Percentiles rank a stretch among this genome's conserved stretches.
Evolutionary conservation across 179 eudicot species (phyloP).

Genomic region (Beta macrorhiza): DNA sequence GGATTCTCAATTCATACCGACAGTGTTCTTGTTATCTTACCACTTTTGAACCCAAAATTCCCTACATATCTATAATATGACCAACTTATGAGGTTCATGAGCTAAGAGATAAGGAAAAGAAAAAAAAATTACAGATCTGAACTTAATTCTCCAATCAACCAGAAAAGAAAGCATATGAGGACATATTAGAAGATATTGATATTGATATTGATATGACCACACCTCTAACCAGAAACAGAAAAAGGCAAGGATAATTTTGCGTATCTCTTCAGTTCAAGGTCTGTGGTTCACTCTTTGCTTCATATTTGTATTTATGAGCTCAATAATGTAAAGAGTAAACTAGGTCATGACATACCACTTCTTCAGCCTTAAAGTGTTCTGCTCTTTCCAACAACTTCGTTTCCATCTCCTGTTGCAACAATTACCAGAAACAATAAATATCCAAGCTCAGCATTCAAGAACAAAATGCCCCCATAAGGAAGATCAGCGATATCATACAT

Average conservation of each 20-base stretch:
- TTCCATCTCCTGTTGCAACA: slow-evolving; percentile 72
- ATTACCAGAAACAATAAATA: neutral
- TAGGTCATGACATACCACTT: slow-evolving; percentile 56
- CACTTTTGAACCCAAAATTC: no score
- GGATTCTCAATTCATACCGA: no score
- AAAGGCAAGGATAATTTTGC: neutral
- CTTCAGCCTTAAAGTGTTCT: slow-evolving; percentile 53
- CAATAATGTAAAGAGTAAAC: neutral
- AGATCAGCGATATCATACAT: slow-evolving; percentile 41
- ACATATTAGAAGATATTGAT: neutral
- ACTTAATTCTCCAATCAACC: neutral
- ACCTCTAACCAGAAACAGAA: neutral
- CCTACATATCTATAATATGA: neutral
- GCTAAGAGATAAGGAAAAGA: neutral
- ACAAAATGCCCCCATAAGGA: neutral
- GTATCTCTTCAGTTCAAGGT: neutral
- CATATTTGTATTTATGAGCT: neutral
- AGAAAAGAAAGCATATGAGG: neutral
- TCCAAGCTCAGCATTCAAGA: neutral
- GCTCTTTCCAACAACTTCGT: slow-evolving; percentile 83
- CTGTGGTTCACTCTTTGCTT: neutral
- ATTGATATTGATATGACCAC: neutral
- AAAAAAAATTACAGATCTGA: neutral
- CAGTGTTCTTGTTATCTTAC: no score
- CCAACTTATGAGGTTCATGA: neutral